Evolutionary conservation across 2,329 filamentous ascomycete genomes (phyloP), one percentile per base, ranked within the genome.

Genomic region (Ophiognomonia clavigignenti-juglandacearum): DNA sequence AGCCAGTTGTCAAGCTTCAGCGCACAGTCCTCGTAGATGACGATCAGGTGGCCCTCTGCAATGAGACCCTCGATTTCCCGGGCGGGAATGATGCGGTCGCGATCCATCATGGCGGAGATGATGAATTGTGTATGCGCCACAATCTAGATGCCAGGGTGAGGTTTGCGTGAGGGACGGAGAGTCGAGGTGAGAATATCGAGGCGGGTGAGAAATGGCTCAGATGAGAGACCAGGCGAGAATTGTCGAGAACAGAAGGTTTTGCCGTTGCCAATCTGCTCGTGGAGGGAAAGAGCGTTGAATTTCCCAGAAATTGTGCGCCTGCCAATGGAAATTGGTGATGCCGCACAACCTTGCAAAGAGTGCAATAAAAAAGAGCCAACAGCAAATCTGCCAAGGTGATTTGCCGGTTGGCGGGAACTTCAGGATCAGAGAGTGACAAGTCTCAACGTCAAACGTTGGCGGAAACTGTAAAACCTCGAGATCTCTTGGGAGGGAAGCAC

Each of bases 1-100:
- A 82, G 69, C 80, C 80, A 84, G 36, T 67, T 64, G 56, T 80
- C 75, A 31, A 83, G 72, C 47, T 70, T 68, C 54, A 83, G 64
- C 14, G 78, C 73, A 43, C 66, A 57, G 37, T 75, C 78, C 38
- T 82, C 71, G 53, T 72, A 73, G 45, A 83, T 73, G 54, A 83
- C 72, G 45, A 83, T 73, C 13, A 65, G 70, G 24, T 74, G 67
- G 48, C 77, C 78, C 40, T 77, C 67, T 24, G 75, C 74, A 53
- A 83, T 75, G 63, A 77, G 62, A 29, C 57, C 63, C 56, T 77
- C 68, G 53, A 82, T 67, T 47, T 67, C 65, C n/a, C 60, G 60
- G 26, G 70, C 62, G 20, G 71, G 64, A 35, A 80, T 53, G 45
- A 74, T 57, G 22, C 56, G 57, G 54, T 75, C 69, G 54, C 71